These are phyloP conservation scores for Aureobasidium sp. DNA, from an alignment of 2,329 filamentous ascomycete genomes.

Conservation along the genomic window DNA sequence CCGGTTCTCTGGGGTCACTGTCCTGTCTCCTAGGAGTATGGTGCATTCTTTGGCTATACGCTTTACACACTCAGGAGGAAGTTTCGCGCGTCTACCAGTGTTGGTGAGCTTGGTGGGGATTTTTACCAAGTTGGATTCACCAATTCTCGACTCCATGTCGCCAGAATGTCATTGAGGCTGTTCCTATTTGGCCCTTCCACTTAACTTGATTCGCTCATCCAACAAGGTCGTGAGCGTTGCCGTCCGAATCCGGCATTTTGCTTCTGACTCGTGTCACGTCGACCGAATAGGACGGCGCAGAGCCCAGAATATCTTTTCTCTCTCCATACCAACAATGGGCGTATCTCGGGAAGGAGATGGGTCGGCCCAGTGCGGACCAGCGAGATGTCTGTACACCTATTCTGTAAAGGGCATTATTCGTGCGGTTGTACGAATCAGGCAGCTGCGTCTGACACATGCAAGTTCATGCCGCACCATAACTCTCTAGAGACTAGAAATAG, in stretches of 20 bases:
- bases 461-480: neutral
- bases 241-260: neutral
- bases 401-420: neutral
- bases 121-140: too few species aligned
- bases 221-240: neutral
- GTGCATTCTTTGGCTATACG: too few species aligned
- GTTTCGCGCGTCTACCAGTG: too few species aligned
- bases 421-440: neutral
- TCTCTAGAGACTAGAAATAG: neutral
- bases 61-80: too few species aligned
- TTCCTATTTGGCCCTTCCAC: neutral
- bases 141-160: too few species aligned
- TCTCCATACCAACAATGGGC: neutral
- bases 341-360: neutral
- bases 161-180: too few species aligned
- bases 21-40: too few species aligned
- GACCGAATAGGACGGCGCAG: neutral
- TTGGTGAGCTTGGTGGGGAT: too few species aligned
- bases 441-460: neutral
- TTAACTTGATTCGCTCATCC: neutral
- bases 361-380: neutral
- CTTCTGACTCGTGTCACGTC: neutral
- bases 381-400: neutral
- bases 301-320: neutral
- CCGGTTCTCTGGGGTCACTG: too few species aligned